Base-by-base conservation (phyloP, 1,139 yeast genomes). In the Zygoascus hellenicus region DNA sequence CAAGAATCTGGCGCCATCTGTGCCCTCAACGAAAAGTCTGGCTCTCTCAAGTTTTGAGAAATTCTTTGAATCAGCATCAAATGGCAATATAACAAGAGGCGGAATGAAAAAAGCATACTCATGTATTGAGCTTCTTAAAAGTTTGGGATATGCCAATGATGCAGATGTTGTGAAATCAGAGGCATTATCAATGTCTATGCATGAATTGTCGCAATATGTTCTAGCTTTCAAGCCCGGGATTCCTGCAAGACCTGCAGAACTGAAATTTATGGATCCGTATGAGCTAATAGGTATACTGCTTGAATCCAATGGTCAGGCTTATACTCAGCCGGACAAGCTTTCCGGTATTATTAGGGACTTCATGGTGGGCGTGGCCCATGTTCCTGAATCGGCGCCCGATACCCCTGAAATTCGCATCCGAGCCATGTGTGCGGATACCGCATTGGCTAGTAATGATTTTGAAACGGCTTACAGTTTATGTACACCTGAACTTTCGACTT, bases 341-440 rank as follows among this genome's bases (percentile, higher is more conserved):
- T 54, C 57, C 9, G 38, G 38, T 1, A 55, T 64, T 15, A 59
- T 66, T 2, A 36, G 38, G 10, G 48, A 54, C 14, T 46, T 62
- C 45, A 47, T 52, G 7, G 42, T 45, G 26, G 62, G 60, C 10
- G 48, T 47, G 19, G 38, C 47, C 19, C 51, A 50, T 36, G 53
- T 48, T 10, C 22, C 40, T 13, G 43, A 46, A n/a, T 42, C 48
- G 22, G 46, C 37, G 16, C 38, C 54, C 41, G 56, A 51, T 5
- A 53, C 58, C 28, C 59, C 61, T 46, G 68, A 68, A 47, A 63
- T 69, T 29, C 67, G 69, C 43, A 62, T 76, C n/a, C 67, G 74
- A 45, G 69, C 75, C 4, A 75, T 77, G 48, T 76, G 81, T 52
- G 75, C 77, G 26, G 81, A 79, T 51, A 68, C 80, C 7, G 76